phyloP scores from a whole-genome alignment of 768 basidiomycete species.

The Neoboletus subvelutipes region DNA sequence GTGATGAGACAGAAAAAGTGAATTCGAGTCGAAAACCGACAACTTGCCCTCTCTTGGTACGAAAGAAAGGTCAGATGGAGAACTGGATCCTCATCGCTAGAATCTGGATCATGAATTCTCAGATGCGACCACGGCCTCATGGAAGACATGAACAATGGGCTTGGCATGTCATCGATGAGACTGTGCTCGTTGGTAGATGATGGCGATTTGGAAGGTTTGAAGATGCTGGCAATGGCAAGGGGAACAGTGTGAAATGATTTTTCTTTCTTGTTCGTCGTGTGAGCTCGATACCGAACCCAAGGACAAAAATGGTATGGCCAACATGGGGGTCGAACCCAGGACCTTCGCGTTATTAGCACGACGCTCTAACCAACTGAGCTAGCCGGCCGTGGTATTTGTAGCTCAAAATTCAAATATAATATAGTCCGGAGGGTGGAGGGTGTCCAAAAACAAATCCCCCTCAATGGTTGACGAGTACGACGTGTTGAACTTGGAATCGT shows the following conservation, averaged over 20 bases:
- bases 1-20: not conserved
- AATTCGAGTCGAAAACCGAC: not conserved
- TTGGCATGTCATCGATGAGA: not conserved
- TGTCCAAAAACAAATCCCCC: no score
- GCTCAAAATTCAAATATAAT: no score
- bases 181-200: not conserved
- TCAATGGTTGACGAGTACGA: no score
- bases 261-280: not conserved
- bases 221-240: no score
- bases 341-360: conserved; percentile 43
- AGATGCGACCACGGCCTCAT: not conserved
- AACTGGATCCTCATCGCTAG: not conserved
- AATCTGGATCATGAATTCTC: no score
- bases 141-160: not conserved
- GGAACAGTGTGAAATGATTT: not conserved
- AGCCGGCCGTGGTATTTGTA: conserved; percentile 18
- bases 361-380: conserved; percentile 37
- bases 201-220: no score
- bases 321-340: conserved; percentile 81
- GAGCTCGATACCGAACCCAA: not conserved
- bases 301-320: conserved; percentile 41
- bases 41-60: not conserved
- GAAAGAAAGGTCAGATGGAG: no score
- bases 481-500: not conserved
- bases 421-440: no score